A percentile compares a stretch with the other conserved stretches of the same genome.
These are phyloP conservation scores for Coniochaeta sp. DNA, from an alignment of 2,329 filamentous ascomycete genomes.

Conservation along the genomic window DNA sequence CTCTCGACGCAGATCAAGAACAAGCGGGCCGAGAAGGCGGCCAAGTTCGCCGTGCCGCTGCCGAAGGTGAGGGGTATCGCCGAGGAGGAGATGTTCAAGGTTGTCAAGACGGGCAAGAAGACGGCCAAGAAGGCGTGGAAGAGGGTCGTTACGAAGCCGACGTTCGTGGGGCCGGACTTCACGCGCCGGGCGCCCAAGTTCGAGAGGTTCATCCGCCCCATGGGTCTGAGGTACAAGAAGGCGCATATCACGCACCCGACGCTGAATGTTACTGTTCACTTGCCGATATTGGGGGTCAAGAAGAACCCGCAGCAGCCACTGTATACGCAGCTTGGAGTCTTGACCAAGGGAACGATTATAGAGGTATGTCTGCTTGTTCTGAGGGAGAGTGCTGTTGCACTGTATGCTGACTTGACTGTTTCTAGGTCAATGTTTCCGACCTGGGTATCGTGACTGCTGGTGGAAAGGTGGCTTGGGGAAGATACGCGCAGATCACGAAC, in stretches of 20 bases:
- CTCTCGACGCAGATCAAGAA: slow-evolving; percentile 81
- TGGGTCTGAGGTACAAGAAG: slow-evolving; percentile 75
- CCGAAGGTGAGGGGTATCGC: slow-evolving; percentile 91
- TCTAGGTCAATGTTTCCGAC: slow-evolving; percentile 76
- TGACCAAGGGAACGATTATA: slow-evolving; percentile 71
- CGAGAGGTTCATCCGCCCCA: slow-evolving; percentile 65
- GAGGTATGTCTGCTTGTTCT: slow-evolving; percentile 45
- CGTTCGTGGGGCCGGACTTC: slow-evolving; percentile 88
- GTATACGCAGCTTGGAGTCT: slow-evolving; percentile 86
- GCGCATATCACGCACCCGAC: slow-evolving; percentile 51
- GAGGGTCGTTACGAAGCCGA: slow-evolving; percentile 63
- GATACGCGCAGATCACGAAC: slow-evolving; percentile 67
- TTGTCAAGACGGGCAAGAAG: slow-evolving; percentile 94
- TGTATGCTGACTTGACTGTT: neutral
- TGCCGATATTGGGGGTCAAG: slow-evolving; percentile 66
- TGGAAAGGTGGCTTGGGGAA: slow-evolving; percentile 90
- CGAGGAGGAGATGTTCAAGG: slow-evolving; percentile 92
- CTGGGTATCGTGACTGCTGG: slow-evolving; percentile 86
- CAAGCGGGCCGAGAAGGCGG: slow-evolving; percentile 88
- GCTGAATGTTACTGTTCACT: slow-evolving; percentile 60
- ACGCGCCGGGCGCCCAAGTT: slow-evolving; percentile 80
- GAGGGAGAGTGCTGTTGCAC: neutral
- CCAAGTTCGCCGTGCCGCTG: slow-evolving; percentile 84
- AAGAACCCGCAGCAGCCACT: slow-evolving; percentile 68
- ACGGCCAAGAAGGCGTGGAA: slow-evolving; percentile 68